A percentile compares a stretch with the other conserved stretches of the same genome.
Evolutionary conservation across 2,329 filamentous ascomycete genomes (phyloP).

Genomic region (Ceratocystis cubensis): DNA sequence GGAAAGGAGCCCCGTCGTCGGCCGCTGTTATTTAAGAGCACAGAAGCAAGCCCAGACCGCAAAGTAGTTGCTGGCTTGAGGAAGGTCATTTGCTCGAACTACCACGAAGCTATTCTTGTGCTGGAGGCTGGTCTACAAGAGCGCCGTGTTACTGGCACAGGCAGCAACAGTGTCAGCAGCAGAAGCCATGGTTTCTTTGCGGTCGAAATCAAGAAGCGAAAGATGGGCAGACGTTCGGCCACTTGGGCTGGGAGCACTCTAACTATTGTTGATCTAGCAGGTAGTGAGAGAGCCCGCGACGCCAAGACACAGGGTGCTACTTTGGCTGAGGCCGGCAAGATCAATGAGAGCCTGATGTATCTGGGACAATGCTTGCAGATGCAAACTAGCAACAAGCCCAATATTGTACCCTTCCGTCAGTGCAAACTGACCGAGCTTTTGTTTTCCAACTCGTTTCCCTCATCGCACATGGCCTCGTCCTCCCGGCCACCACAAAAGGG

Average conservation of each 20-base stretch:
- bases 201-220: conserved; percentile 80
- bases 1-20: conserved; percentile 44
- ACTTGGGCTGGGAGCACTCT: conserved; percentile 67
- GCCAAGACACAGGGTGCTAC: conserved; percentile 91
- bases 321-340: conserved; percentile 90
- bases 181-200: conserved; percentile 94
- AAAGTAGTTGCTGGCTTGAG: conserved; percentile 87
- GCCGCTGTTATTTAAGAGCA: conserved; percentile 80
- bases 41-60: conserved; percentile 74
- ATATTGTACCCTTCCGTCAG: conserved; percentile 65
- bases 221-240: conserved; percentile 25
- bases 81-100: conserved; percentile 73
- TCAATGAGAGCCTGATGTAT: conserved; percentile 98
- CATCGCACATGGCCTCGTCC: conserved; percentile 34
- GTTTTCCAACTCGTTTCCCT: conserved; percentile 75
- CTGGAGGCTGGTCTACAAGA: conserved; percentile 82
- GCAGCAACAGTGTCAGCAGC: conserved; percentile 84
- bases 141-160: conserved; percentile 75
- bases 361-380: conserved; percentile 93
- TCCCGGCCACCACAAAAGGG: conserved; percentile 65
- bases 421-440: conserved; percentile 76
- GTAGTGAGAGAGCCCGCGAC: conserved; percentile 82
- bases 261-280: conserved; percentile 83
- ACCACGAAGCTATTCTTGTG: conserved; percentile 77
- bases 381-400: conserved; percentile 73